Evolutionary conservation across 2,329 filamentous ascomycete genomes (phyloP).

Genomic region (Cladophialophora psammophila): DNA sequence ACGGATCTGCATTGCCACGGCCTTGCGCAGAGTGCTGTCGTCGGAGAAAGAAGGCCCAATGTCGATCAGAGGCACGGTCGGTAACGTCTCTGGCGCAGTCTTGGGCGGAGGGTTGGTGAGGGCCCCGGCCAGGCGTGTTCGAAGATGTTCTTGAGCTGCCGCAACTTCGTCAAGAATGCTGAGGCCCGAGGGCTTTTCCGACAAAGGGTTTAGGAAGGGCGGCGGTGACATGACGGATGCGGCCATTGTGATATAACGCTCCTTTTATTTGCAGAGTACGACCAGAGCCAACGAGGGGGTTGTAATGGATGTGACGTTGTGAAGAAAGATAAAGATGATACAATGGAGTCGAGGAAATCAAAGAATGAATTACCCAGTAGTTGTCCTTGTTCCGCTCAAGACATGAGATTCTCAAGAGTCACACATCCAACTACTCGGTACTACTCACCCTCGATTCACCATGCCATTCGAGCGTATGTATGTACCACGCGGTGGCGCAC

Average conservation of each 20-base stretch:
- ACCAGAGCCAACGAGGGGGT: too few species aligned
- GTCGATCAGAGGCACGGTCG: conserved; percentile 40
- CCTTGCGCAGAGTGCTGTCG: conserved; percentile 17
- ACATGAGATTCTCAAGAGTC: too few species aligned
- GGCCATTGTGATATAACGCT: conserved; percentile 22
- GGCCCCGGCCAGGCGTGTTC: conserved; percentile 35
- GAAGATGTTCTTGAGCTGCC: conserved; percentile 34
- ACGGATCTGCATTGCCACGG: conserved; percentile 49
- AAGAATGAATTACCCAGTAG: too few species aligned
- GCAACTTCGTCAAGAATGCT: conserved; percentile 37
- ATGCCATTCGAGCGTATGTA: too few species aligned
- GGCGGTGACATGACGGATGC: conserved; percentile 28
- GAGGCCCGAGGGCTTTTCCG: conserved; percentile 9
- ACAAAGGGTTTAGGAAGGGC: conserved; percentile 20
- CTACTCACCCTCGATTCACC: too few species aligned
- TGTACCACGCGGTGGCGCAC: too few species aligned
- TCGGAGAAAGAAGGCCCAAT: conserved; percentile 36
- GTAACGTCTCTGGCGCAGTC: conserved; percentile 25
- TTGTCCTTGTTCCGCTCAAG: too few species aligned
- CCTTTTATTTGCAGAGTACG: background rate
- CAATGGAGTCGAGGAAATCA: background rate
- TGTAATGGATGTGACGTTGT: too few species aligned
- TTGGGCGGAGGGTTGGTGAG: conserved; percentile 30
- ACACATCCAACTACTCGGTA: too few species aligned
- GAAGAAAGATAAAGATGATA: background rate